These are phyloP conservation scores for Stemphylium vesicarium DNA, from an alignment of 2,329 filamentous ascomycete species.

Conservation along the genomic window DNA sequence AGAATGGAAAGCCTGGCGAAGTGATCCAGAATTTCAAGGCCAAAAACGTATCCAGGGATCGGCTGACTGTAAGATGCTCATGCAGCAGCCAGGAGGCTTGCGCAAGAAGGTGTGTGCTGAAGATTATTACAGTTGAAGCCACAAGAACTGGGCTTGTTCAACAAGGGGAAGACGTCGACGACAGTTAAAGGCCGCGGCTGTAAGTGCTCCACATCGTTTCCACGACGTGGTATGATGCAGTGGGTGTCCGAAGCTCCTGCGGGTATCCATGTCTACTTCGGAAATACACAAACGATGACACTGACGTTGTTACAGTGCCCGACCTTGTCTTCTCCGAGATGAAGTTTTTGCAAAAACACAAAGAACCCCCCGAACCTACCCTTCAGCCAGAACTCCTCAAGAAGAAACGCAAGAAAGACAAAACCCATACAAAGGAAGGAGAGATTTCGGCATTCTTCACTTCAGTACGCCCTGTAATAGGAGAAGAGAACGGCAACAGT, in stretches of 20 bases:
- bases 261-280: not conserved
- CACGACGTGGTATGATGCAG: slow-evolving; percentile 1
- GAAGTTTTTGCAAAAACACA: slow-evolving; percentile 54
- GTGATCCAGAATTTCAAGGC: slow-evolving; percentile 54
- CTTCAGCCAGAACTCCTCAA: slow-evolving; percentile 27
- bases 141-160: slow-evolving; percentile 54
- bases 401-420: slow-evolving; percentile 44
- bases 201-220: slow-evolving; percentile 31
- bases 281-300: not conserved
- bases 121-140: slow-evolving; percentile 52
- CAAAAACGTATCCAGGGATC: slow-evolving; percentile 53
- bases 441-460: slow-evolving; percentile 57
- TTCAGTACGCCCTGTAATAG: slow-evolving; percentile 33
- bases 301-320: slow-evolving; percentile 51
- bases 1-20: slow-evolving; percentile 43
- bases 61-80: slow-evolving; percentile 53
- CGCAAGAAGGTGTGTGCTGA: slow-evolving; percentile 25
- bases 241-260: not conserved
- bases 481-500: slow-evolving; percentile 30
- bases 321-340: slow-evolving; percentile 61
- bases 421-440: slow-evolving; percentile 42
- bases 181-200: slow-evolving; percentile 53
- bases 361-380: slow-evolving; percentile 32
- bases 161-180: slow-evolving; percentile 56
- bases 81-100: not conserved